A percentile compares a stretch with the other conserved stretches of the same genome.
Conservation (phyloP, 352 stramenopile genomes). For the Lagenidium sp. region DNA sequence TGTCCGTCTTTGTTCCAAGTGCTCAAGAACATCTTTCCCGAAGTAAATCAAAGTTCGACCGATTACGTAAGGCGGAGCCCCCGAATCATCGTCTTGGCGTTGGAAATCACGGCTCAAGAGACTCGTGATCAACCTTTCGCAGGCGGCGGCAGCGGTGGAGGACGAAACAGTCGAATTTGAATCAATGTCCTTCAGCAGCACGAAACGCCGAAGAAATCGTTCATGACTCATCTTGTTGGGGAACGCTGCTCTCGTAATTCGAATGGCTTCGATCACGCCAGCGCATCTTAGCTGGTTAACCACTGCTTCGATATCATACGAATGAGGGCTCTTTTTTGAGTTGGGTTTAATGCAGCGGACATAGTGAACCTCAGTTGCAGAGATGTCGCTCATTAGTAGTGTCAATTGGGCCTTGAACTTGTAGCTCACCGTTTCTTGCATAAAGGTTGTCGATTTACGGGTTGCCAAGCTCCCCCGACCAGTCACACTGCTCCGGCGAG, state of each 20-base stretch:
- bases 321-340: conserved; percentile 52
- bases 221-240: conserved; percentile 93
- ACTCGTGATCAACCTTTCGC: conserved; percentile 39
- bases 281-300: conserved; percentile 85
- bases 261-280: conserved; percentile 87
- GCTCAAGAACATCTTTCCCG: conserved; percentile 88
- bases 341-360: conserved; percentile 92
- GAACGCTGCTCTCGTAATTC: conserved; percentile 84
- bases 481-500: conserved; percentile 29
- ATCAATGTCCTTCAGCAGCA: conserved; percentile 48
- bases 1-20: conserved; percentile 71
- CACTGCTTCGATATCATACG: conserved; percentile 82
- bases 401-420: conserved; percentile 87
- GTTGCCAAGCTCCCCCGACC: conserved; percentile 12
- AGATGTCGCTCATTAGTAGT: conserved; percentile 83
- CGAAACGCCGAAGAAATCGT: conserved; percentile 77
- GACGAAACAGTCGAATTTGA: conserved; percentile 8
- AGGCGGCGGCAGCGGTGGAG: conserved; percentile 53
- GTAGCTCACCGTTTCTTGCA: conserved; percentile 85
- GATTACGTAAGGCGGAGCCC: conserved; percentile 54
- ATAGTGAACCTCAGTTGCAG: conserved; percentile 80
- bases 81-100: conserved; percentile 21
- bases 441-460: conserved; percentile 73
- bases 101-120: conserved; percentile 42
- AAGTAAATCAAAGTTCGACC: conserved; percentile 92